Evolutionary conservation across 306 rosid species (phyloP).

Genomic region (Cicer bijugum): DNA sequence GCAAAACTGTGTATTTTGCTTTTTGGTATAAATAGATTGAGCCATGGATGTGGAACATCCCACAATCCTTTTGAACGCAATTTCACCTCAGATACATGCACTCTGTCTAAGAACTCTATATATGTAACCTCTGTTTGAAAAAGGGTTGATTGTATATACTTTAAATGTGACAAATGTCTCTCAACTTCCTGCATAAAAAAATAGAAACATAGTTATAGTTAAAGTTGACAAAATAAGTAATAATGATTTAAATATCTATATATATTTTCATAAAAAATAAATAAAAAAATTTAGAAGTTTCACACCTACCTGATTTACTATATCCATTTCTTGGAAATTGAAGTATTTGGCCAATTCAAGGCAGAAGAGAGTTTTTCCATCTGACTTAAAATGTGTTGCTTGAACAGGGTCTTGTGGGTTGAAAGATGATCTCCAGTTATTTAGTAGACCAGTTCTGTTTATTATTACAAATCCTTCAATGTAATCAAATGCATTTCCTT

Average conservation of each 20-base stretch:
- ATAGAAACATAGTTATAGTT: background rate
- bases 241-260: background rate
- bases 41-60: constrained; percentile 99
- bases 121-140: constrained; percentile 76
- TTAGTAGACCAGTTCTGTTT: constrained; percentile 85
- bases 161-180: constrained; percentile 53
- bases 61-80: constrained; percentile 89
- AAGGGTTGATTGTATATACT: constrained; percentile 79
- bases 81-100: constrained; percentile 83
- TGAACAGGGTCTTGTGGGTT: constrained; percentile 85
- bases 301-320: constrained; percentile 61
- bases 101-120: constrained; percentile 87
- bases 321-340: constrained; percentile 50
- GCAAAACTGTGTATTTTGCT: constrained; percentile 82
- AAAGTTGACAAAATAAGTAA: background rate
- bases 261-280: constrained; percentile 6
- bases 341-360: constrained; percentile 88
- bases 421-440: constrained; percentile 96
- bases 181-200: constrained; percentile 68
- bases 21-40: constrained; percentile 86
- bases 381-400: constrained; percentile 86
- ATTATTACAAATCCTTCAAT: constrained; percentile 92
- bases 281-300: background rate
- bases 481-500: constrained; percentile 67
- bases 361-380: constrained; percentile 85